Evolutionary conservation across 139 green algal genomes (phyloP).

Genomic region (Closterium sp.): DNA sequence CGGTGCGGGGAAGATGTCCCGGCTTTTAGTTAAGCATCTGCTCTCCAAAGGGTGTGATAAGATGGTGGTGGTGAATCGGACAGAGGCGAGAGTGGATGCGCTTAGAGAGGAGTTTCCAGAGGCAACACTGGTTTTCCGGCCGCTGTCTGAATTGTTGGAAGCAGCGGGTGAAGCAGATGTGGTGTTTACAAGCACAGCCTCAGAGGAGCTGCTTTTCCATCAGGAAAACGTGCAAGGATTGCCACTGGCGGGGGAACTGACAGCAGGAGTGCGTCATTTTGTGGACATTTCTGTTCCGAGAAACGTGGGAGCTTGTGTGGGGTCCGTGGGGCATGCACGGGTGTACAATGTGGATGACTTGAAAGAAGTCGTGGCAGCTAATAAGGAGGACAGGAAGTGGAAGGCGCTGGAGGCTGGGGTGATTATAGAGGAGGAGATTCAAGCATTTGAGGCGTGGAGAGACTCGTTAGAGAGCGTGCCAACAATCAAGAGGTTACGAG

Average conservation of each 20-base stretch:
- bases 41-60: conserved; percentile 89
- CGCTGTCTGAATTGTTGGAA: conserved; percentile 87
- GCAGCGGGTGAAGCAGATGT: conserved; percentile 77
- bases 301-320: conserved; percentile 86
- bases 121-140: conserved; percentile 84
- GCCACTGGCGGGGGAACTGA: conserved; percentile 48
- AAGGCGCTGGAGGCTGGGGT: conserved; percentile 69
- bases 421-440: conserved; percentile 68
- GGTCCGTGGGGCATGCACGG: conserved; percentile 60
- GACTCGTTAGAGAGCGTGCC: conserved; percentile 96
- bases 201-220: conserved; percentile 45
- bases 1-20: conserved; percentile 96
- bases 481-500: conserved; percentile 93
- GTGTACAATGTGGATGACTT: conserved; percentile 99
- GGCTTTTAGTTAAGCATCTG: conserved; percentile 96
- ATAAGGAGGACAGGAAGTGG: conserved; percentile 84
- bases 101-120: conserved; percentile 93
- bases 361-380: conserved; percentile 92
- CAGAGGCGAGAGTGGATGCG: conserved; percentile 77
- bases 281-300: conserved; percentile 96
- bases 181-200: conserved; percentile 83
- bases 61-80: conserved; percentile 90
- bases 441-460: conserved; percentile 92
- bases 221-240: conserved; percentile 58
- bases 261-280: conserved; percentile 86